phyloP scores from a whole-genome alignment of 2,329 filamentous ascomycete species.

The Ophidiomyces ophidiicola region DNA sequence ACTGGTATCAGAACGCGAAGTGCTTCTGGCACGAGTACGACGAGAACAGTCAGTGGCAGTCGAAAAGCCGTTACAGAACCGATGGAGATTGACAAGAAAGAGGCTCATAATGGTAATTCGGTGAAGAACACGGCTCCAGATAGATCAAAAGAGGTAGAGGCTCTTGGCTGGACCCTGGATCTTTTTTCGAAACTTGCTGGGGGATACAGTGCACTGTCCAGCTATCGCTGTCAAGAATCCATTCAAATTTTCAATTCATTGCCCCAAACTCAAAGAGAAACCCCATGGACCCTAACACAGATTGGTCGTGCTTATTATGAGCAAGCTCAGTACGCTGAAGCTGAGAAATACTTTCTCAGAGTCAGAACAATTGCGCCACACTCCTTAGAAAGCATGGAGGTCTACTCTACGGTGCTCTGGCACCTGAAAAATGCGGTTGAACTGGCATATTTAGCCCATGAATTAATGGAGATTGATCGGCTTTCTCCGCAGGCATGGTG shows the following conservation, averaged over 20 bases:
- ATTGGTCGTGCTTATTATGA: conserved; percentile 88
- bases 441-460: conserved; percentile 81
- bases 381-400: conserved; percentile 86
- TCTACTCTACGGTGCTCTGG: conserved; percentile 99
- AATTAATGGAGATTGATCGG: conserved; percentile 75
- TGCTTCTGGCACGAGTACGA: conserved; percentile 58
- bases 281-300: conserved; percentile 84
- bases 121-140: conserved; percentile 36
- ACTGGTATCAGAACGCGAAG: conserved; percentile 56
- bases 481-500: conserved; percentile 93
- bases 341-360: conserved; percentile 72
- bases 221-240: conserved; percentile 67
- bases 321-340: conserved; percentile 71
- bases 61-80: conserved; percentile 59
- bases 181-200: conserved; percentile 69
- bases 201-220: conserved; percentile 65
- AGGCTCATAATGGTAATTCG: conserved; percentile 30
- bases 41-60: conserved; percentile 80
- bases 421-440: conserved; percentile 87
- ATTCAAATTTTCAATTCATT: conserved; percentile 61
- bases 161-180: conserved; percentile 63
- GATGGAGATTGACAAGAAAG: conserved; percentile 58
- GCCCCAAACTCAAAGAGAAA: conserved; percentile 65
- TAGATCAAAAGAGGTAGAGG: conserved; percentile 57
- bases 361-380: conserved; percentile 70